Base-by-base conservation (phyloP, 2,329 filamentous ascomycete genomes). In the Davidsoniella virescens region DNA sequence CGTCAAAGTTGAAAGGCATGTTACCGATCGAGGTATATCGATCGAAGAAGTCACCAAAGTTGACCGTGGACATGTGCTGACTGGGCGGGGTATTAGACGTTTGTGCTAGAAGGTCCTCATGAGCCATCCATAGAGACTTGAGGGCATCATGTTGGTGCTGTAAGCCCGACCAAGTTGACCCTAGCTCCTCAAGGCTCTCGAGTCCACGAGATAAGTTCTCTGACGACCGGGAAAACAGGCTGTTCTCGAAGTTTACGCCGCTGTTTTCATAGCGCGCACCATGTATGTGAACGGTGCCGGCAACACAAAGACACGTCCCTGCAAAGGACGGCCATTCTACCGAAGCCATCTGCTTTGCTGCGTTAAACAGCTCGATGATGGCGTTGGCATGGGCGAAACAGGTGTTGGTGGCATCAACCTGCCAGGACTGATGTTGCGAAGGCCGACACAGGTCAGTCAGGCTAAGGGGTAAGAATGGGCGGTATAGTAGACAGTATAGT, bases 361-460 rank as follows among this genome's bases (percentile, higher is more conserved):
- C 74, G 60, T 90, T 83, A 4, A 87, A 80, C 2, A 94, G 67
- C 59, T 93, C 86, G 1, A 84, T 80, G 47, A 93, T 88, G 4
- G 86, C 85, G 59, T 93, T 94, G 5, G 87, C 86, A 56, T 94
- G 87, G 16, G 88, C 67, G 61, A 78, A 92, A 63, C 87, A 93
- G 60, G 90, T 73, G 58, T 92, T 90, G 0, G 86, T 93, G 0
- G 87, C 85, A 61, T 93, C 85, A 44, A 93, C 90, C 61, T 93
- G 87, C 87, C 87, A 94, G 25, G 84, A 88, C 61, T 93, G 86
- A 57, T 93, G 84, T 59, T 93, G 86, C 1, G 84, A 84, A 0
- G 76, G 82, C 12, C 84, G 83, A 10, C 84, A 77, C 5, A 94
- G 73, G 61, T 93, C 87, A 20, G 82, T 76, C 3, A 93, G 70